Evolutionary conservation across 2,329 filamentous ascomycete genomes (phyloP), one percentile per base, ranked within the genome.

Genomic region (Stagonosporopsis rhizophila): DNA sequence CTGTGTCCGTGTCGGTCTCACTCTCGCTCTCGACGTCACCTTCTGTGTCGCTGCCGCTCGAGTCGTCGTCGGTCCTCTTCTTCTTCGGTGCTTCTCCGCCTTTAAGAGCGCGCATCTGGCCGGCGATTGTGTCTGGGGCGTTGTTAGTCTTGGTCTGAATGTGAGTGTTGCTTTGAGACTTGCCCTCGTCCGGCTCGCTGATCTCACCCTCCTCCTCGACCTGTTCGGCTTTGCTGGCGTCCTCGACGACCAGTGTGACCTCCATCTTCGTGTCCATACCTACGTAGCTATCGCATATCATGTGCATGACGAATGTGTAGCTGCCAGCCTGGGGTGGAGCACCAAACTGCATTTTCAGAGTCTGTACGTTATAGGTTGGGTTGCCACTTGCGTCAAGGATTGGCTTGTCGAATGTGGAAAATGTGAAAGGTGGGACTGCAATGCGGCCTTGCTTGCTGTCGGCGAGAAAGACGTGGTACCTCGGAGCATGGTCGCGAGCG

Each of bases 171-270:
- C 4, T 14, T 23, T 20, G 14, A 12, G n/a, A 61, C 52, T 45
- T 51, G 96, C 95, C 95, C 82, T 99, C 95, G 62, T 98, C 95
- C 32, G 96, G 95, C 76, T 99, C 95, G 73, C 91, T 96, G 65
- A 99, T 99, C 56, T 99, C 95, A 69, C 96, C 95, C 65, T 97
- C 92, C 44, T 88, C 90, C 48, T 86, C 85, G 72, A 96, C 88
- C 65, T 89, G 85, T 19, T 86, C 89, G 5, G 91, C 93, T 79
- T 94, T 95, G 77, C 86, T 90, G 30, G 91, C 88, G 68, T 98
- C 93, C 70, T 96, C 92, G 8, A 99, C 92, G 25, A 89, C 85
- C 49, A 99, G 83, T 1, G 90, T 92, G 25, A 96, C 91, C 71
- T 97, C 92, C 82, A 91, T 87, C 83, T 92, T 95, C 45, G 89